These are phyloP conservation scores for Hanseniaspora jakobsenii DNA, from an alignment of 805 yeast genomes.

Conservation along the genomic window DNA sequence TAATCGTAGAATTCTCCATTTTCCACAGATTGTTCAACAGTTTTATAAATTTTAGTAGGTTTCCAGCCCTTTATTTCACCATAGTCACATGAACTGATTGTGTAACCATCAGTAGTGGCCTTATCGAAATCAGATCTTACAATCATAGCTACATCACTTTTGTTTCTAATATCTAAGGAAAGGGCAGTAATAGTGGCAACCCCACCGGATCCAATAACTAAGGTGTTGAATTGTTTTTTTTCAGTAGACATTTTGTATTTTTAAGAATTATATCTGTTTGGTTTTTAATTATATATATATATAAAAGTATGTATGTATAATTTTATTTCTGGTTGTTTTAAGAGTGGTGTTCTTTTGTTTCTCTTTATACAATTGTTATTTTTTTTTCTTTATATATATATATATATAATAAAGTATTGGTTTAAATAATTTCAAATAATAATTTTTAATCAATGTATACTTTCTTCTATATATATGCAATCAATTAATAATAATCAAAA, in stretches of 20 bases:
- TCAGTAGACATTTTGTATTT: neutral
- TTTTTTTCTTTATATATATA: too few relatives aligned
- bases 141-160: conserved; percentile 43
- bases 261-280: neutral
- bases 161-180: conserved; percentile 39
- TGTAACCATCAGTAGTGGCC: conserved; percentile 35
- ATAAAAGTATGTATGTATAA: too few relatives aligned
- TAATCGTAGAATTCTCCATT: conserved; percentile 36
- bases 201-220: conserved; percentile 67
- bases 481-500: too few relatives aligned
- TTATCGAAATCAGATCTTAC: conserved; percentile 52
- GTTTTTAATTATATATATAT: neutral
- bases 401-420: neutral
- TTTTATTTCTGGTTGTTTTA: neutral
- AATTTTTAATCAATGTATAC: too few relatives aligned
- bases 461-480: too few relatives aligned
- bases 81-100: conserved; percentile 46
- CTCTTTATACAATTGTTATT: too few relatives aligned
- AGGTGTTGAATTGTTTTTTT: conserved; percentile 26
- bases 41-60: conserved; percentile 35
- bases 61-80: conserved; percentile 40
- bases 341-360: neutral
- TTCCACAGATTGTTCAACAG: conserved; percentile 33
- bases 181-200: conserved; percentile 66
- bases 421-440: too few relatives aligned